A percentile compares a stretch with the other conserved stretches of the same genome.
Evolutionary conservation across 164 flowering plant genomes (phyloP).

Genomic region (Sextonia rubra): DNA sequence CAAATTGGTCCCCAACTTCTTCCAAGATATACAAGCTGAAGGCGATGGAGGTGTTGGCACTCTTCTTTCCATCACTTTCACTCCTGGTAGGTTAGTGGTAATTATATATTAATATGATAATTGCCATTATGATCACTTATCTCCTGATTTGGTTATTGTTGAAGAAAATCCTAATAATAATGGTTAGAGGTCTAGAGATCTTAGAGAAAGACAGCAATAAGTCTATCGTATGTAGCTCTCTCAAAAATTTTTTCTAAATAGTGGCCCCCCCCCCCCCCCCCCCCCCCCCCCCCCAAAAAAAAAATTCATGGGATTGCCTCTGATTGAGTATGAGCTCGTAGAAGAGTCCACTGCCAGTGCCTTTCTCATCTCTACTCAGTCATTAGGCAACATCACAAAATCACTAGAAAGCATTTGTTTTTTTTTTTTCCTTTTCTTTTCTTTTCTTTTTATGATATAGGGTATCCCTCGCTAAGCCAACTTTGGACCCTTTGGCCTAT

Average conservation of each 20-base stretch:
- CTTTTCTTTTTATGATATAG: too few species aligned
- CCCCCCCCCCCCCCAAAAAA: too few species aligned
- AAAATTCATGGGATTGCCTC: too few species aligned
- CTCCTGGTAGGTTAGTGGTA: not conserved
- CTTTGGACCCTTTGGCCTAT: too few species aligned
- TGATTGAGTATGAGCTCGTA: constrained; percentile 27
- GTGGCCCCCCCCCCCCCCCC: too few species aligned
- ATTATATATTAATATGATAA: too few species aligned
- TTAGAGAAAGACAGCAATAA: constrained; percentile 18
- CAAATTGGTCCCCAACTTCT: too few species aligned
- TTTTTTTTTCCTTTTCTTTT: too few species aligned
- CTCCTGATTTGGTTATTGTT: not conserved
- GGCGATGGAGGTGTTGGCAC: not conserved
- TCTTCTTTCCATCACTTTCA: not conserved
- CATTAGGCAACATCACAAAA: constrained; percentile 19
- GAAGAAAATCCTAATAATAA: constrained; percentile 10
- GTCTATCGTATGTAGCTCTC: constrained; percentile 23
- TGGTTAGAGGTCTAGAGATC: constrained; percentile 23
- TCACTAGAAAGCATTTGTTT: not conserved
- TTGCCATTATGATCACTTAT: not conserved
- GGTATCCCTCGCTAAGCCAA: too few species aligned
- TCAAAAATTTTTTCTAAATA: too few species aligned
- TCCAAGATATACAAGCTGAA: not conserved
- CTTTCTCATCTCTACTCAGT: constrained; percentile 13
- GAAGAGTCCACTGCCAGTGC: constrained; percentile 24